Evolutionary conservation across 2,329 filamentous ascomycete species (phyloP), one percentile per base, ranked within the genome.

Genomic region (Ceratocystis ficicola): DNA sequence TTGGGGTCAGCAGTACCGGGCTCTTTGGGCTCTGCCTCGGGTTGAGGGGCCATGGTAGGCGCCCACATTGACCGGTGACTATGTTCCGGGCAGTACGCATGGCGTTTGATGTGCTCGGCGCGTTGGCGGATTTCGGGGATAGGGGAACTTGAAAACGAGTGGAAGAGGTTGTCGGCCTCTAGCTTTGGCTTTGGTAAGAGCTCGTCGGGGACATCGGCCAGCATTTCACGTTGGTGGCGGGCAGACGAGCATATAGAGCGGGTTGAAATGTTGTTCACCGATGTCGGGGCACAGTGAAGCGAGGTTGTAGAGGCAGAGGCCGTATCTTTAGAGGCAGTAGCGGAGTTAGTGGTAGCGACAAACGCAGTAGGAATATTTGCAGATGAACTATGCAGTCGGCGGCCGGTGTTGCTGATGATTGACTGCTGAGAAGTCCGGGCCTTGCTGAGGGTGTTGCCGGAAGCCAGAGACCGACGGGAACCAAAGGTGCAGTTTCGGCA

Each of bases 61-160:
- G 86, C 74, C 69, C 88, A 84, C 1, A 89, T 92, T 65, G 86
- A 83, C 71, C 86, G 85, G 75, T 99, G 94, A 65, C 88, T 85
- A 5, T 90, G 90, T 72, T 99, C 94, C 30, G 94, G 90, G 73
- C 94, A 99, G 75, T 90, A 89, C 15, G 93, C 93, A 78, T 96
- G 90, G 72, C 95, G 88, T 73, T 87, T 89, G 77, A 97, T 97
- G 72, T 90, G 95, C 8, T 88, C 89, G 32, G 93, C 94, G 70
- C 94, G 86, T 71, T 86, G 85, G 71, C 93, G 86, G 69, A 99
- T 96, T 68, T 89, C 87, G 48, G 90, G 87, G 52, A 93, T 88
- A 7, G 95, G 94, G 15, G 94, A 99, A 69, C 87, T 81, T 44
- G 90, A 89, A 75, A 94, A 95, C 8, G 90, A 85, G 76, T 99